Evolutionary conservation across 2,329 filamentous ascomycete species (phyloP), one percentile per base, ranked within the genome.

Genomic region (Xylariaceae sp.): DNA sequence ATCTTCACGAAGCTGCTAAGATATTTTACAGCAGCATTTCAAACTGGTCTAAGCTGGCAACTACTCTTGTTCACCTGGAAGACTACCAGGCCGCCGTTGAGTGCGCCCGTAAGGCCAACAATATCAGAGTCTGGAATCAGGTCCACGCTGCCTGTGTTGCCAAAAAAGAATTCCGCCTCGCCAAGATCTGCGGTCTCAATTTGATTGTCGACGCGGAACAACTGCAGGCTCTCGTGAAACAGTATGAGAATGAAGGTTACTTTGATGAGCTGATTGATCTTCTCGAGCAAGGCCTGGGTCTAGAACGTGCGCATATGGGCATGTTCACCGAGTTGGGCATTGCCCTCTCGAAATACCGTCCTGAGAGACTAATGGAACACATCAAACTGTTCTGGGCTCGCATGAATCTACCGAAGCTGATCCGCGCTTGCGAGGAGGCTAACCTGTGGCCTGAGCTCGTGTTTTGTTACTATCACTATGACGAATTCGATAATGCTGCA

Each of bases 11-110:
- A 76, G 94, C 94, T 39, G 90, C 94, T 58, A 99, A 99, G 82
- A 97, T 99, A 66, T 99, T 97, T 81, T 99, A 85, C 76, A 90
- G 84, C 48, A 97, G 89, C 75, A 95, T 99, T 68, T 99, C 94
- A 47, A 99, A 99, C 81, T 99, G 94, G 94, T 92, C 92, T 48
- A 99, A 99, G 78, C 85, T 99, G 62, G 91, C 94, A 12, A 97
- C 94, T 11, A 99, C 94, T 11, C 82, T 97, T 53, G 94, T 99
- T n/a, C 90, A 97, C 69, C 83, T 99, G 6, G 87, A 86, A 58
- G 94, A 99, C 61, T 97, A 99, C 75, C 95, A 99, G 72, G 90
- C 90, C 61, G 94, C 94, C 41, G 94, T 99, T 39, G 94, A 99
- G 69, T 96, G 90, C 65, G 94, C 95, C 22, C 89, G 94, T 68